Percentiles rank a stretch among this genome's conserved stretches.
These are phyloP conservation scores for Pythium scleroteichum DNA, from an alignment of 352 stramenopile species.

Conservation along the genomic window DNA sequence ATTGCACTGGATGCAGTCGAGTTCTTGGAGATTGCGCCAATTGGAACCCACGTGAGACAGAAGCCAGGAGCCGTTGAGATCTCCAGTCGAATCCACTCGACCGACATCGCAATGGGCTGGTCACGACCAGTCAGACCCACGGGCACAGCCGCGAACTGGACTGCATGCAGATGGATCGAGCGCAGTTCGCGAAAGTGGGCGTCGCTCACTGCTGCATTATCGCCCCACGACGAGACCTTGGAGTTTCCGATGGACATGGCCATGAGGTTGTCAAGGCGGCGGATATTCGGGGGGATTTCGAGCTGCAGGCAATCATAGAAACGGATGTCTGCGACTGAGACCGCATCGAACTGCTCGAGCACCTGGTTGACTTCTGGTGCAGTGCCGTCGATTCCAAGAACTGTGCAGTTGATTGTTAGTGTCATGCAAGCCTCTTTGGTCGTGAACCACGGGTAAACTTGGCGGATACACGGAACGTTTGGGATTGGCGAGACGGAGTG, in stretches of 20 bases:
- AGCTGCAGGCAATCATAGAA: slow-evolving; percentile 1
- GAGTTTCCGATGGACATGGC: neutral
- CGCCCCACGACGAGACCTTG: neutral
- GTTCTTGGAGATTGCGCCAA: neutral
- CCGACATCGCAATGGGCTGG: neutral
- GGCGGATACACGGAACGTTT: slow-evolving; percentile 9
- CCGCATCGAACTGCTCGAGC: neutral
- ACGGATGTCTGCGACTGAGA: neutral
- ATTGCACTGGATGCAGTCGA: slow-evolving; percentile 11
- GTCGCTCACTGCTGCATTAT: neutral
- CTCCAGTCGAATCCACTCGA: slow-evolving; percentile 12
- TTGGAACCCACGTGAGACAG: neutral
- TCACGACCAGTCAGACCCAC: neutral
- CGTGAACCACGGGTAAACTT: slow-evolving; percentile 22
- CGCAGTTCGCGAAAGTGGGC: neutral
- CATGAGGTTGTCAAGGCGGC: neutral
- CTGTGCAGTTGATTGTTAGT: slow-evolving; percentile 7
- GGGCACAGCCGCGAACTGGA: neutral
- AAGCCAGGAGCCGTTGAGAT: neutral
- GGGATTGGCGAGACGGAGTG: neutral
- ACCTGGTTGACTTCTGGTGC: neutral
- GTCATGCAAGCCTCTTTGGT: slow-evolving; percentile 5
- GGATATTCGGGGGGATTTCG: slow-evolving; percentile 1
- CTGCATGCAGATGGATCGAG: neutral
- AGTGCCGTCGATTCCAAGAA: neutral